Evolutionary conservation across 2,329 filamentous ascomycete genomes (phyloP), one percentile per base, ranked within the genome.

Genomic region (Thelonectria olida): DNA sequence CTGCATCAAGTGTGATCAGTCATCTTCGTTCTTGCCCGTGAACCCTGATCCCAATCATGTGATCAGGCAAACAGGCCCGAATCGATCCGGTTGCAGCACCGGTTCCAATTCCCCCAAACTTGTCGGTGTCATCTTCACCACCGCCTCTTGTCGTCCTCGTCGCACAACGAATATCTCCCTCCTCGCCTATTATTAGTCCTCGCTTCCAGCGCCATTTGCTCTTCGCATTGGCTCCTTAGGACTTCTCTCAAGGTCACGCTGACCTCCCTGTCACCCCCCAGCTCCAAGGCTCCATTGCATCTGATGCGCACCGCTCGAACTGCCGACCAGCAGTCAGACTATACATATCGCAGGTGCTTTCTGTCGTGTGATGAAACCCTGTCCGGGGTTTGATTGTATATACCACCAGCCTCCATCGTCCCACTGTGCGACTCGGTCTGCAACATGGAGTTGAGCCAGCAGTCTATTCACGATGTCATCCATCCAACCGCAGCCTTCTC

Each of bases 401-500:
- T n/a, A 51, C 41, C 48, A 39, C 49, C 49, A 28, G 45, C 36
- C 48, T 55, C 49, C 48, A 50, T 62, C 56, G 34, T 63, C 23
- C 28, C 58, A 34, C 49, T 47, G 49, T 62, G 53, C 52, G 34
- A 27, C 44, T 42, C 42, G 23, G 44, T 53, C 50, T 49, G 54
- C 67, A 69, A 63, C 50, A 88, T 88, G 86, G 84, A 88, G 57
- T 75, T 88, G 54, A 85, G 78, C 65, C 78, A 81, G 56, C 74
- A 79, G 59, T 78, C 82, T 22, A 84, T 88, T 55, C 81, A 84
- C 71, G 80, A 85, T 72, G 82, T 85, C 58, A 80, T 87, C 58
- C 86, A 88, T 69, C 84, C 86, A 27, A 88, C 86, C 19, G 85
- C 85, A 17, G 85, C 80, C 61, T 87, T 83, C 54, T 74, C 71